Conservation (phyloP, 176 grass and related monocot species). For the Echinochloa phyllopogon region DNA sequence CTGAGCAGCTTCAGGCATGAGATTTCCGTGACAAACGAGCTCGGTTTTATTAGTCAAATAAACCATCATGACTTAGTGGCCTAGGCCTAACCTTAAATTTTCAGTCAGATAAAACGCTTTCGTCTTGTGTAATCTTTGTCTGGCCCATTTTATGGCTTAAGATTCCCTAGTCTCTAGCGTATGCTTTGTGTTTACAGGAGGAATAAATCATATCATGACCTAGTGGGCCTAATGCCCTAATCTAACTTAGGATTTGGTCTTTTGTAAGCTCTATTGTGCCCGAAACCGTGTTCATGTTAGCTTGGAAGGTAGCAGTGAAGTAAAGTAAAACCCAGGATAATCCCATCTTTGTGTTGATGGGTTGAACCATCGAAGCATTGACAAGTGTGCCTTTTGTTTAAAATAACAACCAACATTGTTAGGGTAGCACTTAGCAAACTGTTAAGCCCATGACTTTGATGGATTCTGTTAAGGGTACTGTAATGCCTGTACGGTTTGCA, state of each 20-base stretch:
- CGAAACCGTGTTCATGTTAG: constrained; percentile 31
- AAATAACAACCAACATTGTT: too few species aligned
- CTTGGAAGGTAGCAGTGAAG: constrained; percentile 41
- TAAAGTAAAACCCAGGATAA: constrained; percentile 32
- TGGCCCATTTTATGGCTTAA: neutral
- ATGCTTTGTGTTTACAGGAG: constrained; percentile 39
- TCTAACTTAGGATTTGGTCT: constrained; percentile 23
- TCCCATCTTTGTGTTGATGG: constrained; percentile 18
- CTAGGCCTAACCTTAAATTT: neutral
- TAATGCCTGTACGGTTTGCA: neutral
- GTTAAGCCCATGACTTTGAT: neutral
- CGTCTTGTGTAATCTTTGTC: neutral
- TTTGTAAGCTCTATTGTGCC: constrained; percentile 21
- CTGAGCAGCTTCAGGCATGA: constrained; percentile 1
- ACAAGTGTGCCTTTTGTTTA: neutral
- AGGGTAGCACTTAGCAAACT: neutral
- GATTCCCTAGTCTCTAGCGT: constrained; percentile 16
- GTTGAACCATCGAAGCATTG: constrained; percentile 15
- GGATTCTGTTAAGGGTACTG: neutral
- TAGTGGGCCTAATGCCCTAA: neutral
- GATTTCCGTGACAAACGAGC: constrained; percentile 18
- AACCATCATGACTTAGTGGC: neutral
- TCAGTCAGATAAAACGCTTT: constrained; percentile 23
- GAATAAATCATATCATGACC: constrained; percentile 29
- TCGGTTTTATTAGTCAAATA: constrained; percentile 5